Evolutionary conservation across 139 green algal species (phyloP).

Genomic region (Picochlorum sp.): DNA sequence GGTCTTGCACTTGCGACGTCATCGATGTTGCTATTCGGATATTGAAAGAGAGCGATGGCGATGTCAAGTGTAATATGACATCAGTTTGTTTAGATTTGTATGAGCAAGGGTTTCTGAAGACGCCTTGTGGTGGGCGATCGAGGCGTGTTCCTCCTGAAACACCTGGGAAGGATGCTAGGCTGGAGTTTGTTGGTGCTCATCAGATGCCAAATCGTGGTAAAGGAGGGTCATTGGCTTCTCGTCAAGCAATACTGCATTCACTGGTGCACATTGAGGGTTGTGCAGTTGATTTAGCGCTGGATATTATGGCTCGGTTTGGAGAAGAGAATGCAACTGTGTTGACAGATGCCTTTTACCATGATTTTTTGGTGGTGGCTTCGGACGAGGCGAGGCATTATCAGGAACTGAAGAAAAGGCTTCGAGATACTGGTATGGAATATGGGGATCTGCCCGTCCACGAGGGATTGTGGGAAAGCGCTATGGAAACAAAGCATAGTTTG

Average conservation of each 20-base stretch:
- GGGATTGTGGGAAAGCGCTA: slow-evolving; percentile 78
- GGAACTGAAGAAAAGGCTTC: slow-evolving; percentile 41
- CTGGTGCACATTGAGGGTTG: slow-evolving; percentile 71
- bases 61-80: no score
- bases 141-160: background rate
- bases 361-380: slow-evolving; percentile 73
- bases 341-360: slow-evolving; percentile 62
- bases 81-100: background rate
- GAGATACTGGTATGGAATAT: slow-evolving; percentile 5
- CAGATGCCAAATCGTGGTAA: slow-evolving; percentile 45
- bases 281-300: slow-evolving; percentile 81
- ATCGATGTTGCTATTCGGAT: no score
- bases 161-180: slow-evolving; percentile 18
- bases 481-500: slow-evolving; percentile 38
- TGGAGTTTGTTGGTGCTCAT: slow-evolving; percentile 43
- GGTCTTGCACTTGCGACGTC: no score
- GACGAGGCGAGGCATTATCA: slow-evolving; percentile 82
- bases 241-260: slow-evolving; percentile 41
- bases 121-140: background rate
- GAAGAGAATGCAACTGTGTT: slow-evolving; percentile 27
- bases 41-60: no score
- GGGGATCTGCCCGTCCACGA: slow-evolving; percentile 67
- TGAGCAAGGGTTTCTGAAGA: background rate
- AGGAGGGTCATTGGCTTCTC: slow-evolving; percentile 47
- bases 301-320: slow-evolving; percentile 74